Conservation (phyloP, 768 basidiomycete species). For the Suillus cothurnatus region DNA sequence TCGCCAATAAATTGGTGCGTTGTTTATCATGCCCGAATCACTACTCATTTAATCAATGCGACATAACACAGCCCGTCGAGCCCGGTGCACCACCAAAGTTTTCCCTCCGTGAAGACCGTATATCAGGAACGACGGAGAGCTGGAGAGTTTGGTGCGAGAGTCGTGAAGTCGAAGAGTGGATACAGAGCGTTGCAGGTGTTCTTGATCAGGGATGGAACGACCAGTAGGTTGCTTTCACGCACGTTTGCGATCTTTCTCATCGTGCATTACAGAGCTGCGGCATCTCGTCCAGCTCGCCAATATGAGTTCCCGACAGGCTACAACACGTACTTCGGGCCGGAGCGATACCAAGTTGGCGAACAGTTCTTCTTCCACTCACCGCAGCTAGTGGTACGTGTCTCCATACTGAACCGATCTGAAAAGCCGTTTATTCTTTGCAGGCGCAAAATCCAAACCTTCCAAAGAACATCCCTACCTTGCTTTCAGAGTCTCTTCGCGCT, state of each 20-base stretch:
- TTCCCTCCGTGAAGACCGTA: slow-evolving; percentile 73
- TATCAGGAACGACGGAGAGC: slow-evolving; percentile 70
- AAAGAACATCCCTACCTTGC: slow-evolving; percentile 74
- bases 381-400: slow-evolving; percentile 48
- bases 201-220: slow-evolving; percentile 88
- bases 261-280: slow-evolving; percentile 50
- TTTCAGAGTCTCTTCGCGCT: slow-evolving; percentile 75
- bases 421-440: slow-evolving; percentile 27
- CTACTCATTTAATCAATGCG: slow-evolving; percentile 10
- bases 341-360: slow-evolving; percentile 86
- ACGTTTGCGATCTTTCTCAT: neutral
- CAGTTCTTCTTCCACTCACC: slow-evolving; percentile 81
- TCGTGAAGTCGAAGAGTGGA: slow-evolving; percentile 91
- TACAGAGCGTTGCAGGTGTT: slow-evolving; percentile 86
- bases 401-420: slow-evolving; percentile 4
- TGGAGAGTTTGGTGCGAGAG: slow-evolving; percentile 83
- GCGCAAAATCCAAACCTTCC: slow-evolving; percentile 67
- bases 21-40: neutral
- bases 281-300: slow-evolving; percentile 56
- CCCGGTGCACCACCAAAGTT: slow-evolving; percentile 64
- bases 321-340: slow-evolving; percentile 77
- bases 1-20: slow-evolving; percentile 74
- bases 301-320: slow-evolving; percentile 98
- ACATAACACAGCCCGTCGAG: slow-evolving; percentile 68
- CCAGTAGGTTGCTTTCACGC: slow-evolving; percentile 50